Percentiles rank a stretch among this genome's conserved stretches.
Conservation (phyloP, 2,329 filamentous ascomycete genomes). For the Stemphylium lycopersici region DNA sequence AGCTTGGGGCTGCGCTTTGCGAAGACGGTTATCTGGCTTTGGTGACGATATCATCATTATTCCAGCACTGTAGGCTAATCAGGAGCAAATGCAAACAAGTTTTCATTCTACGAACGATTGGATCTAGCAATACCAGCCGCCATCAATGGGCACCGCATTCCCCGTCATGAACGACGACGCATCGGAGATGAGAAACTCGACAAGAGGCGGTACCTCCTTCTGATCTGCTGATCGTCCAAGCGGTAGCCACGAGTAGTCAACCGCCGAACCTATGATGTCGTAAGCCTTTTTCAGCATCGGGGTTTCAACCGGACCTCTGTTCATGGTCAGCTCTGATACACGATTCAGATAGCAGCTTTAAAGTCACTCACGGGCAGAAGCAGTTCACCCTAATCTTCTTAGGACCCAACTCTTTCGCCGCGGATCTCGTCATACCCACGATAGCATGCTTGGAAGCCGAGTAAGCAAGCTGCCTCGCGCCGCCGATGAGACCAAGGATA, state of each 20-base stretch:
- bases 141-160: conserved; percentile 54
- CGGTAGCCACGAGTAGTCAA: conserved; percentile 31
- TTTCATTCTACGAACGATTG: not conserved
- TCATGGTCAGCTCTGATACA: not conserved
- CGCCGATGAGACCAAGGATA: conserved; percentile 58
- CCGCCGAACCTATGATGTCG: conserved; percentile 23
- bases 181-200: conserved; percentile 57
- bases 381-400: conserved; percentile 44
- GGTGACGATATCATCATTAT: not conserved
- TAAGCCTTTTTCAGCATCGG: conserved; percentile 39
- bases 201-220: conserved; percentile 52
- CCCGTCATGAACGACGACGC: conserved; percentile 56
- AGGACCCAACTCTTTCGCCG: conserved; percentile 50
- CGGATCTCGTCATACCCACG: conserved; percentile 48
- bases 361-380: conserved; percentile 42
- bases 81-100: too few relatives aligned
- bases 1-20: not conserved
- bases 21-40: not conserved
- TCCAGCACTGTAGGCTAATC: too few relatives aligned
- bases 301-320: conserved; percentile 42
- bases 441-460: conserved; percentile 51
- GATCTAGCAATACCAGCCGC: conserved; percentile 49
- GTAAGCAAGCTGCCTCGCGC: conserved; percentile 44
- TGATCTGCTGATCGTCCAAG: conserved; percentile 34
- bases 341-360: not conserved